Evolutionary conservation across 2,329 filamentous ascomycete species (phyloP).

Genomic region (Fusarium sp.): DNA sequence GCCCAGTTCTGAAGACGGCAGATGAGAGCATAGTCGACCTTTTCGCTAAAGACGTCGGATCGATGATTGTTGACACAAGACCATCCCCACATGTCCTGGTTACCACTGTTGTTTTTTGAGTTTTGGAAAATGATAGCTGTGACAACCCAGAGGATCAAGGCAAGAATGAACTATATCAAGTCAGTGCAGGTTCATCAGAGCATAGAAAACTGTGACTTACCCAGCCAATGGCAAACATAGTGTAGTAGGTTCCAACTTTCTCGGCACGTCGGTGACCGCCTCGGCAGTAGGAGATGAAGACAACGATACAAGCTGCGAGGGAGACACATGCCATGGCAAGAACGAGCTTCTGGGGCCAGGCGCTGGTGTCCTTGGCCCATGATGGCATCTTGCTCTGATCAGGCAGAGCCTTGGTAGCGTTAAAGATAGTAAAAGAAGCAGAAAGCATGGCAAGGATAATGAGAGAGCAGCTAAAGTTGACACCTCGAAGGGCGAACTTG

Average conservation of each 20-base stretch:
- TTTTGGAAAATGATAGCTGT: conserved; percentile 87
- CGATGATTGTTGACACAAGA: conserved; percentile 92
- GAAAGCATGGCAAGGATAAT: conserved; percentile 93
- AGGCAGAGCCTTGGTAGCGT: conserved; percentile 81
- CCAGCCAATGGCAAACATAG: conserved; percentile 90
- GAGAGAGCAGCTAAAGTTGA: conserved; percentile 96
- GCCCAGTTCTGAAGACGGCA: conserved; percentile 96
- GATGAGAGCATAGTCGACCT: conserved; percentile 88
- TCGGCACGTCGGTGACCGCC: conserved; percentile 90
- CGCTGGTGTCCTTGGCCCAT: conserved; percentile 82
- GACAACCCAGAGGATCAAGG: conserved; percentile 90
- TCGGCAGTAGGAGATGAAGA: conserved; percentile 88
- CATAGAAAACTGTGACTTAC: conserved; percentile 39
- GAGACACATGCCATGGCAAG: conserved; percentile 84
- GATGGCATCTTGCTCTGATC: conserved; percentile 82
- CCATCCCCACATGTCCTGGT: conserved; percentile 98
- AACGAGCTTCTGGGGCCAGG: conserved; percentile 91
- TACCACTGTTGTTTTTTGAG: conserved; percentile 73
- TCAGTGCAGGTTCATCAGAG: background rate
- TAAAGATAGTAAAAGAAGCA: conserved; percentile 92
- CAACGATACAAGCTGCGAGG: conserved; percentile 78
- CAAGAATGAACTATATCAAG: conserved; percentile 77
- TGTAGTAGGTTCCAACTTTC: conserved; percentile 95
- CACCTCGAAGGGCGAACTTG: conserved; percentile 92
- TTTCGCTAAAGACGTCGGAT: conserved; percentile 78